Evolutionary conservation across 345 rosid genomes (phyloP).

Genomic region (Eutrema heterophyllum): DNA sequence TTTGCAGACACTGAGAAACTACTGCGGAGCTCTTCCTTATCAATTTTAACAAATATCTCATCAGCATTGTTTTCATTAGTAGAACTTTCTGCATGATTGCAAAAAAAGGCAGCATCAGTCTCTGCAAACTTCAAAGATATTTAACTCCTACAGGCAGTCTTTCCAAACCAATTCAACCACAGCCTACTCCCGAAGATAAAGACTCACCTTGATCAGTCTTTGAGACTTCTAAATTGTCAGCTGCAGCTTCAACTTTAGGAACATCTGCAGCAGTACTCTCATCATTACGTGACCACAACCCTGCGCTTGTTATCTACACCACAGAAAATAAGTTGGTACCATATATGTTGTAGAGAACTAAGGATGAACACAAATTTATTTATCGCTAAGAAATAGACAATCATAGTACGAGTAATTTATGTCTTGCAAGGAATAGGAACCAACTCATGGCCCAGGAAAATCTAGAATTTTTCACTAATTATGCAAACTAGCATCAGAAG

Average conservation of each 20-base stretch:
- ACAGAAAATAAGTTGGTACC: slow-evolving; percentile 25
- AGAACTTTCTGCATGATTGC: slow-evolving; percentile 53
- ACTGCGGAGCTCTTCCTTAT: slow-evolving; percentile 50
- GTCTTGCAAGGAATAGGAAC: neutral
- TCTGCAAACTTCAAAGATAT: slow-evolving; percentile 44
- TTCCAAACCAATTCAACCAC: slow-evolving; percentile 50
- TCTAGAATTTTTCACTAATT: neutral
- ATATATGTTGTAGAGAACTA: slow-evolving; percentile 2
- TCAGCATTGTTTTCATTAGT: slow-evolving; percentile 37
- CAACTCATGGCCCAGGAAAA: neutral
- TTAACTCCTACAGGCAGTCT: slow-evolving; percentile 45
- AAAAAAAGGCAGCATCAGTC: slow-evolving; percentile 42
- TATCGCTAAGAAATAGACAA: neutral
- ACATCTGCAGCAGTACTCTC: slow-evolving; percentile 37
- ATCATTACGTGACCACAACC: slow-evolving; percentile 71
- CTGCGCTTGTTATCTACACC: slow-evolving; percentile 81
- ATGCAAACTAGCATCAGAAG: neutral
- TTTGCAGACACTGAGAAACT: slow-evolving; percentile 61
- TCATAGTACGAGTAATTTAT: neutral
- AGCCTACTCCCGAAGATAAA: slow-evolving; percentile 41
- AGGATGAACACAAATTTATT: neutral
- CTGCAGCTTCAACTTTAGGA: slow-evolving; percentile 33
- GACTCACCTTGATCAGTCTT: slow-evolving; percentile 45
- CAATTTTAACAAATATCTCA: slow-evolving; percentile 39
- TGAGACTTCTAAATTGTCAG: slow-evolving; percentile 41